Evolutionary conservation across 192 early-diverging fungal species (phyloP).

Genomic region (Phlyctochytrium bullatum): DNA sequence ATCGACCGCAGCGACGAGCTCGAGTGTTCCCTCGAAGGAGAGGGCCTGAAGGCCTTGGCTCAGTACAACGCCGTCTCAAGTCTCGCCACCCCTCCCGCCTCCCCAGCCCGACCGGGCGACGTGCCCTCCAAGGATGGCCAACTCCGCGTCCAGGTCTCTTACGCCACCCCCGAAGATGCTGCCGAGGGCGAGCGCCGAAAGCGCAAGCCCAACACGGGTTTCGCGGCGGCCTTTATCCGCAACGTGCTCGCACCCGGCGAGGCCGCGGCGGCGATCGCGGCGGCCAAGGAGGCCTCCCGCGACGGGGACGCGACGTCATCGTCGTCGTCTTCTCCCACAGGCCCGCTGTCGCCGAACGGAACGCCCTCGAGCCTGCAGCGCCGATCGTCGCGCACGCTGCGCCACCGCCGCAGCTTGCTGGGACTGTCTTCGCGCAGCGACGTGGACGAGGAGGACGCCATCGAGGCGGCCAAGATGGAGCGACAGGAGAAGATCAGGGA

Average conservation of each 20-base stretch:
- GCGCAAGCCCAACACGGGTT: not conserved
- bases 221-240: constrained; percentile 1
- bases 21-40: constrained; percentile 44
- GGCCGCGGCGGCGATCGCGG: constrained; percentile 22
- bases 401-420: constrained; percentile 22
- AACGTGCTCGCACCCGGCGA: constrained; percentile 7
- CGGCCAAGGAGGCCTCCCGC: constrained; percentile 16
- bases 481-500: constrained; percentile 46
- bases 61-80: constrained; percentile 10
- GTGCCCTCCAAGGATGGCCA: not conserved
- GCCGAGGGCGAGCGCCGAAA: not conserved
- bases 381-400: constrained; percentile 14
- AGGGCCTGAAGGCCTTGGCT: constrained; percentile 16
- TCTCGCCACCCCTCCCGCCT: constrained; percentile 29
- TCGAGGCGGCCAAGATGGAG: constrained; percentile 39
- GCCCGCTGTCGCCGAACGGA: not conserved
- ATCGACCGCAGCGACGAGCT: constrained; percentile 37
- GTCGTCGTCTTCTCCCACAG: not conserved
- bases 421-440: constrained; percentile 11
- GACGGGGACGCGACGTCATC: not conserved
- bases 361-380: constrained; percentile 9
- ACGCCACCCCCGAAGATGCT: constrained; percentile 11
- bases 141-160: constrained; percentile 28
- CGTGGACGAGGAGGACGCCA: constrained; percentile 32
- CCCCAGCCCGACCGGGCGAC: constrained; percentile 9